Percentiles rank a stretch among this genome's conserved stretches.
phyloP scores from a whole-genome alignment of 352 stramenopile genomes.

The Thalassiosira gravida region DNA sequence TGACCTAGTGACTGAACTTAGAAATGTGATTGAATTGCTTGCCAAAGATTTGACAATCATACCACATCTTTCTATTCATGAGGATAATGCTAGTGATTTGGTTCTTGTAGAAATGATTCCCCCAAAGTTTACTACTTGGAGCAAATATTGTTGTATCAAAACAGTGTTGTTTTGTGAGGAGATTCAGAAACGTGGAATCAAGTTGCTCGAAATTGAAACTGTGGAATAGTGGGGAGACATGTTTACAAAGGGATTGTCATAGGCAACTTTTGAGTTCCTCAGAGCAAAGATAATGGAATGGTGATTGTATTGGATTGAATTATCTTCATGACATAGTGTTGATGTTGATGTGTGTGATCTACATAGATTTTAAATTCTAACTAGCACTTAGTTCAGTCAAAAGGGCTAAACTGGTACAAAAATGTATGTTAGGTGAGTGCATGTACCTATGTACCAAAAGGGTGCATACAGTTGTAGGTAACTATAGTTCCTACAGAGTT shows the following conservation, averaged over 20 bases:
- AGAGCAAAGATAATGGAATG: neutral
- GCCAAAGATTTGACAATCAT: slow-evolving; percentile 7
- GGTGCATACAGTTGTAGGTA: too few species aligned
- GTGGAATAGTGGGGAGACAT: neutral
- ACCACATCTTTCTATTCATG: slow-evolving; percentile 3
- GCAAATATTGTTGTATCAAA: slow-evolving; percentile 1
- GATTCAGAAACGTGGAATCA: slow-evolving; percentile 4
- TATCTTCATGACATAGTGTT: neutral
- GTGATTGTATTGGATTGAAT: neutral
- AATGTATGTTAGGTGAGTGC: neutral
- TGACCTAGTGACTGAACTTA: neutral
- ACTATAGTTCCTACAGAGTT: too few species aligned
- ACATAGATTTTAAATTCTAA: too few species aligned
- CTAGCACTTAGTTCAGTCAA: neutral
- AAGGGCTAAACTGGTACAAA: neutral
- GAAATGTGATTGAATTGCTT: neutral
- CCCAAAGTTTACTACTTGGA: neutral
- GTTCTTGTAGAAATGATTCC: slow-evolving; percentile 5
- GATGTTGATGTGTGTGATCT: neutral
- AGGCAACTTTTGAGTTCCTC: neutral
- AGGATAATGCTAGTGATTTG: slow-evolving; percentile 16
- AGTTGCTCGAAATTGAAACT: slow-evolving; percentile 6
- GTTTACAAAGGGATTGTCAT: neutral
- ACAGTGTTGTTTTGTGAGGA: slow-evolving; percentile 12
- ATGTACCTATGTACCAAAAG: neutral